phyloP scores from a whole-genome alignment of 768 basidiomycete genomes.

The Tremella mesenterica region DNA sequence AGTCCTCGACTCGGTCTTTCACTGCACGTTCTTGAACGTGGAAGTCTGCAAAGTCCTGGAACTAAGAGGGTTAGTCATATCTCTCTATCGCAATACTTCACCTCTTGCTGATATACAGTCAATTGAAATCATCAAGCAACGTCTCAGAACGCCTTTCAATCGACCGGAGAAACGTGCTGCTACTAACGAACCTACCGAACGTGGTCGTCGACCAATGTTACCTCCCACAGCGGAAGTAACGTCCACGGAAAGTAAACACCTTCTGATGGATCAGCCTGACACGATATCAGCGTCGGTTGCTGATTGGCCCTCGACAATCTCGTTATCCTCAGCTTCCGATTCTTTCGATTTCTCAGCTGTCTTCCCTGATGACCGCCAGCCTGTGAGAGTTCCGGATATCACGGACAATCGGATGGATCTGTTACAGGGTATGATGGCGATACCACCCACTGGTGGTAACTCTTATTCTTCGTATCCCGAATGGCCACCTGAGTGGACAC shows the following conservation, averaged over 20 bases:
- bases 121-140: conserved; percentile 19
- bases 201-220: neutral
- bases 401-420: conserved; percentile 12
- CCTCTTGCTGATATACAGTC: conserved; percentile 7
- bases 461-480: conserved; percentile 4
- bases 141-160: conserved; percentile 2
- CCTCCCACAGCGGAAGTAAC: neutral
- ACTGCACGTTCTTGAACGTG: conserved; percentile 13
- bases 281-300: neutral
- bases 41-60: conserved; percentile 15
- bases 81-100: neutral
- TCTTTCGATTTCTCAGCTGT: neutral
- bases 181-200: neutral
- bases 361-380: neutral
- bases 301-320: too few relatives aligned
- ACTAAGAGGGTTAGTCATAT: conserved; percentile 10
- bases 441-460: conserved; percentile 5
- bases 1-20: conserved; percentile 11
- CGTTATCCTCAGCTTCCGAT: neutral
- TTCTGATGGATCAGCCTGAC: neutral
- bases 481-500: neutral
- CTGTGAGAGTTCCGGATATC: neutral
- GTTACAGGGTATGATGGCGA: conserved; percentile 19
- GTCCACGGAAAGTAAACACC: neutral
- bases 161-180: conserved; percentile 4